Percentiles rank a stretch among this genome's conserved stretches.
These are phyloP conservation scores for Yarrowia sp. DNA, from an alignment of 805 yeast species.

Conservation along the genomic window DNA sequence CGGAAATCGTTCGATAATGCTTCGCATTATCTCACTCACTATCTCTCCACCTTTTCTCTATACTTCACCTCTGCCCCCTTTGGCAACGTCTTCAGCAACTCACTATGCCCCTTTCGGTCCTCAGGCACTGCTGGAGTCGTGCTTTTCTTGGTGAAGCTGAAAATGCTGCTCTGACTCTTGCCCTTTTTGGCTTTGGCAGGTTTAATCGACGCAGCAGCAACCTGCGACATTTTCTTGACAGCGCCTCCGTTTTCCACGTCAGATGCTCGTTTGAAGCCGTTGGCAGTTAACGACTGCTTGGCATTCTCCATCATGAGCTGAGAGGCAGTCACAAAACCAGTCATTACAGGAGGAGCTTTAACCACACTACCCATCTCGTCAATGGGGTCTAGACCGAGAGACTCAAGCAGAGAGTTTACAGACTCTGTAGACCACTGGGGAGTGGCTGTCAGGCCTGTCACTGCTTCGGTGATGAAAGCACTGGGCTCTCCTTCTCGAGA, in stretches of 20 bases:
- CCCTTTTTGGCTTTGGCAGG: background rate
- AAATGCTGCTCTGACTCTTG: slow-evolving; percentile 11
- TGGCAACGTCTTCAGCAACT: background rate
- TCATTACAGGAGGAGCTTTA: background rate
- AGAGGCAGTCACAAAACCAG: slow-evolving; percentile 1
- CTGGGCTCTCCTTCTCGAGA: slow-evolving; percentile 25
- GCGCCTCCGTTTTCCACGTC: background rate
- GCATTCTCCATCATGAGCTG: slow-evolving; percentile 5
- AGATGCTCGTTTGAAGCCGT: slow-evolving; percentile 6
- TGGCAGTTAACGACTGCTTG: background rate
- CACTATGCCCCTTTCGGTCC: background rate
- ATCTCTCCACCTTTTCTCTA: background rate
- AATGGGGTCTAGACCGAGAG: background rate
- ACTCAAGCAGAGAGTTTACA: background rate
- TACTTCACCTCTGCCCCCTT: slow-evolving; percentile 3
- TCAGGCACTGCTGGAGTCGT: background rate
- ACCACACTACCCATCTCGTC: background rate
- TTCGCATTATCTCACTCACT: background rate
- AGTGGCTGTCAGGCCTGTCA: background rate
- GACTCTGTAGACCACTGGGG: background rate
- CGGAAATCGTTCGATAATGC: no score
- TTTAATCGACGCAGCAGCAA: slow-evolving; percentile 3
- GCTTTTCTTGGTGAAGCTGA: slow-evolving; percentile 13
- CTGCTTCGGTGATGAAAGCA: background rate
- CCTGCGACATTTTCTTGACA: background rate